Conservation (phyloP, 306 rosid genomes). For the Medicago lupulina region DNA sequence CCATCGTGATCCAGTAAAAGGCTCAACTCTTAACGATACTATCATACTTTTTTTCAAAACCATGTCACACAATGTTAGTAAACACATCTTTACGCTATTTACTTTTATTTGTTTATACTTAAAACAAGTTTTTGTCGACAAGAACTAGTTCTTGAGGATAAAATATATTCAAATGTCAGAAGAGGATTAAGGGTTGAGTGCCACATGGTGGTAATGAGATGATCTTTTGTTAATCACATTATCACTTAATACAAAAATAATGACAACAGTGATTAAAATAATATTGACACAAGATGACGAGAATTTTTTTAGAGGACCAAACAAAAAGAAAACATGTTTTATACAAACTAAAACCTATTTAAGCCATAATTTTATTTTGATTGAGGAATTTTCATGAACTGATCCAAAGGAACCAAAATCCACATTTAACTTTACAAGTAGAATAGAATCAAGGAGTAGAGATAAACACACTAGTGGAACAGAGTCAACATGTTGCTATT, state of each 20-base stretch:
- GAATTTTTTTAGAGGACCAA: background rate
- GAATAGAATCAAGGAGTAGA: background rate
- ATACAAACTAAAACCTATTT: background rate
- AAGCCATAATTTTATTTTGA: background rate
- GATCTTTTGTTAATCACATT: background rate
- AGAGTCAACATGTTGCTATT: constrained; percentile 24
- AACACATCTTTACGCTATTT: too few relatives aligned
- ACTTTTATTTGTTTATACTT: background rate
- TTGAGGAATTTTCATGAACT: background rate
- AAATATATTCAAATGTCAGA: too few relatives aligned
- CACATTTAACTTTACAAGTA: background rate
- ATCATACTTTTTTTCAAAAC: too few relatives aligned
- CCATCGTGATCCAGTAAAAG: background rate
- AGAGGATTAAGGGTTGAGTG: background rate
- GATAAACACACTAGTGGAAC: background rate
- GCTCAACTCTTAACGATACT: too few relatives aligned
- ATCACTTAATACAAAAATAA: background rate
- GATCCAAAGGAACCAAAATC: constrained; percentile 16
- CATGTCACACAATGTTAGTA: background rate
- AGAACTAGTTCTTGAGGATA: too few relatives aligned
- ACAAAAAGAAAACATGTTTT: background rate
- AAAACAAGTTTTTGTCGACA: too few relatives aligned
- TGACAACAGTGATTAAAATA: background rate
- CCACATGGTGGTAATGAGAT: background rate
- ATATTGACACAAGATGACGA: constrained; percentile 4